Evolutionary conservation across 1,139 yeast genomes (phyloP).

Genomic region (Debaryomycetaceae sp.): DNA sequence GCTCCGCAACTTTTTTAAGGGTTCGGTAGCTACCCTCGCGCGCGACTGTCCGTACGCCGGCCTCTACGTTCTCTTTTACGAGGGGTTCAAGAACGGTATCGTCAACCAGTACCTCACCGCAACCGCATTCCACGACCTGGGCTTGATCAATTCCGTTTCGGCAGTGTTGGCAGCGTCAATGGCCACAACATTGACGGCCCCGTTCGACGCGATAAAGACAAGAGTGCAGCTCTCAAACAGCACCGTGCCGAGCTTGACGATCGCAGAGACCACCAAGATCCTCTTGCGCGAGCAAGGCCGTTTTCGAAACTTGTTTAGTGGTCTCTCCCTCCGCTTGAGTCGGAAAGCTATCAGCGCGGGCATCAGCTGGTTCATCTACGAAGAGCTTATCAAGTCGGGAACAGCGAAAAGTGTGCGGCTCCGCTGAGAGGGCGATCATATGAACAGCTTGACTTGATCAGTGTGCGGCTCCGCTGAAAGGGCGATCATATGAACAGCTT

Average conservation of each 20-base stretch:
- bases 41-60: slow-evolving; percentile 98
- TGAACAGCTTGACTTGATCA: no score
- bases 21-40: slow-evolving; percentile 77
- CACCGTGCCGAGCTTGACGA: no score
- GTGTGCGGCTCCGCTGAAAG: no score
- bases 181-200: slow-evolving; percentile 85
- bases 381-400: slow-evolving; percentile 55
- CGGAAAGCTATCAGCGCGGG: slow-evolving; percentile 91
- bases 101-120: slow-evolving; percentile 11
- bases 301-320: slow-evolving; percentile 58
- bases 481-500: no score
- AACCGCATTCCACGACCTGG: slow-evolving; percentile 19
- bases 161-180: slow-evolving; percentile 69
- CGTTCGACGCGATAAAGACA: slow-evolving; percentile 91
- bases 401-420: slow-evolving; percentile 1
- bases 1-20: slow-evolving; percentile 65
- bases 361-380: slow-evolving; percentile 94
- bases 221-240: slow-evolving; percentile 54
- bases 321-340: slow-evolving; percentile 67
- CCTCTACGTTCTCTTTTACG: slow-evolving; percentile 75
- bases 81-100: slow-evolving; percentile 47
- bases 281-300: slow-evolving; percentile 50
- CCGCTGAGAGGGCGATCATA: no score
- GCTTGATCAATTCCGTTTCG: slow-evolving; percentile 54
- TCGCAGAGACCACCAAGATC: slow-evolving; percentile 17